A percentile compares a stretch with the other conserved stretches of the same genome.
These are phyloP conservation scores for Daldinia sp. DNA, from an alignment of 2,329 filamentous ascomycete genomes.

Conservation along the genomic window DNA sequence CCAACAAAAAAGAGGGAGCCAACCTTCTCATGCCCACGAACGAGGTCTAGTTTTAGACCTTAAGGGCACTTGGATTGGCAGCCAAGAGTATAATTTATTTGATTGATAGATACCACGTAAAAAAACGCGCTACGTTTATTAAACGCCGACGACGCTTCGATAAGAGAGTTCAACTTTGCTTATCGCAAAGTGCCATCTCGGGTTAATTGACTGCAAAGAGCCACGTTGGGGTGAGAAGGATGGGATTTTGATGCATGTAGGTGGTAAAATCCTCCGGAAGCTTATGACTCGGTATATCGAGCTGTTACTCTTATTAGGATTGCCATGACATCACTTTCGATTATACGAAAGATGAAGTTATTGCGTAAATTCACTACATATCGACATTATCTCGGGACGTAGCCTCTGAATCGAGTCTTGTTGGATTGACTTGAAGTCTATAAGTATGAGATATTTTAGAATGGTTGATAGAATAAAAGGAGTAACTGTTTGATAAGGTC, in stretches of 20 bases:
- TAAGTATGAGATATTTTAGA: neutral
- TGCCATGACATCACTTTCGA: constrained; percentile 40
- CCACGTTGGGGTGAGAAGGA: constrained; percentile 22
- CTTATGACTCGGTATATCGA: constrained; percentile 16
- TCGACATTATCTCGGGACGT: neutral
- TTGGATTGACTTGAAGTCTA: neutral
- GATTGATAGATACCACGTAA: constrained; percentile 27
- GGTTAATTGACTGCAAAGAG: constrained; percentile 36
- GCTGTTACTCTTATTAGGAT: constrained; percentile 35
- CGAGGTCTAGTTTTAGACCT: constrained; percentile 43
- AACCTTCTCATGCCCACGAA: constrained; percentile 61
- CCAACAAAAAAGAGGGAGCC: constrained; percentile 54
- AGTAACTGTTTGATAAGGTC: neutral
- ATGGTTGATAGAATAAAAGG: neutral
- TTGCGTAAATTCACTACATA: neutral
- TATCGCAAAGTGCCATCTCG: constrained; percentile 32
- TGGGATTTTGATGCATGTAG: neutral
- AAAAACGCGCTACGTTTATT: constrained; percentile 30
- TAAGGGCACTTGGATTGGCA: constrained; percentile 35
- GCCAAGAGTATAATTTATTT: constrained; percentile 29
- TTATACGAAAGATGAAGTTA: constrained; percentile 25
- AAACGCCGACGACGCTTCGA: constrained; percentile 21
- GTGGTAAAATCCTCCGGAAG: constrained; percentile 24
- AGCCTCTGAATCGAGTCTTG: neutral
- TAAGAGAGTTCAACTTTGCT: constrained; percentile 31